Evolutionary conservation across 768 basidiomycete genomes (phyloP).

Genomic region (Panaeolus cyanescens): DNA sequence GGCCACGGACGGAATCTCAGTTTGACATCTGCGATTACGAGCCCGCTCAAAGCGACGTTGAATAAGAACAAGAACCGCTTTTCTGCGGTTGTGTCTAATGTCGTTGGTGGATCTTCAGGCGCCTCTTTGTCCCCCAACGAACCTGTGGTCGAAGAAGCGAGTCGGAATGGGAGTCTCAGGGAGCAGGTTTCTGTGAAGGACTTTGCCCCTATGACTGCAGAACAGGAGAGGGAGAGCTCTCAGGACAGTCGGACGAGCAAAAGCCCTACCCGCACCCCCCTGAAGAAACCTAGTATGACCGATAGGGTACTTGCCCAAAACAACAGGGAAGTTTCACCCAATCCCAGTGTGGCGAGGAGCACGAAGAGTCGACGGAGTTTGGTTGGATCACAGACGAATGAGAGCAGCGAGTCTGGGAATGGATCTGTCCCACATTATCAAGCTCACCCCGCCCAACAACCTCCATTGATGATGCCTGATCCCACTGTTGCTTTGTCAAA

Average conservation of each 20-base stretch:
- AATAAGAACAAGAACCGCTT: conserved; percentile 25
- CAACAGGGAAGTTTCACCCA: conserved; percentile 16
- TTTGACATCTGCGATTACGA: conserved; percentile 23
- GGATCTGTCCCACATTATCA: not conserved
- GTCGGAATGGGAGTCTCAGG: conserved; percentile 1
- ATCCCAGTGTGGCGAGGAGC: conserved; percentile 20
- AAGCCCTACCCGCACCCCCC: too few species aligned
- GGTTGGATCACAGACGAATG: conserved; percentile 10
- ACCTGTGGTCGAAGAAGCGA: not conserved
- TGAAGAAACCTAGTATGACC: not conserved
- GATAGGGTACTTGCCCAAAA: not conserved
- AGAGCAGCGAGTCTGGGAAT: not conserved
- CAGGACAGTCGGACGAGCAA: not conserved
- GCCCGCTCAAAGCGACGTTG: conserved; percentile 27
- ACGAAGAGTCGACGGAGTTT: conserved; percentile 22
- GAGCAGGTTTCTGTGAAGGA: not conserved
- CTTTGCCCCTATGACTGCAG: not conserved
- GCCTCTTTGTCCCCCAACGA: too few species aligned
- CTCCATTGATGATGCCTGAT: not conserved
- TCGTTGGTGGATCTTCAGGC: conserved; percentile 5
- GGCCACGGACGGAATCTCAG: conserved; percentile 26
- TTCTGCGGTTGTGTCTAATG: conserved; percentile 17
- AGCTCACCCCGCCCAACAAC: conserved; percentile 11
- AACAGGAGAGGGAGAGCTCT: not conserved
- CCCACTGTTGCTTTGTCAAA: conserved; percentile 24